Percentiles rank a stretch among this genome's conserved stretches.
These are phyloP conservation scores for Ceratobasidium sp. DNA, from an alignment of 1,284 basidiomycete species.

Conservation along the genomic window DNA sequence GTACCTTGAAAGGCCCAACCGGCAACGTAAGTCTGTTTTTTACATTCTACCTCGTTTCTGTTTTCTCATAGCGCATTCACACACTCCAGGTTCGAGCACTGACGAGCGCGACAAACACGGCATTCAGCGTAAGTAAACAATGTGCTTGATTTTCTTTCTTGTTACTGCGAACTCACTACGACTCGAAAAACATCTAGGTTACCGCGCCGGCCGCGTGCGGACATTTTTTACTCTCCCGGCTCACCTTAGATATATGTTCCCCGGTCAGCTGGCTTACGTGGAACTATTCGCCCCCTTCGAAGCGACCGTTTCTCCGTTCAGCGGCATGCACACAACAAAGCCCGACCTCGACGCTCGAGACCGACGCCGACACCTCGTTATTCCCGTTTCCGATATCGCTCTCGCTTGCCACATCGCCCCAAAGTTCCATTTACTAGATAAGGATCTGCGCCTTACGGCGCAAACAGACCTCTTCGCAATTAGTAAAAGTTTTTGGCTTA, in stretches of 20 bases:
- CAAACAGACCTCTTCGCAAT: neutral
- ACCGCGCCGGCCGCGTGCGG: slow-evolving; percentile 28
- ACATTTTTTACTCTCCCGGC: slow-evolving; percentile 13
- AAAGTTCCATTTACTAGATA: slow-evolving; percentile 2
- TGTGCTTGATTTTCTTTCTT: neutral
- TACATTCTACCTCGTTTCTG: neutral
- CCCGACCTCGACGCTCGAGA: neutral
- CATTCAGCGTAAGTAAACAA: neutral
- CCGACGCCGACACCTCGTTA: neutral
- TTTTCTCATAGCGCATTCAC: neutral
- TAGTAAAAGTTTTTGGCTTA: slow-evolving; percentile 14
- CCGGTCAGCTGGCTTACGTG: slow-evolving; percentile 12
- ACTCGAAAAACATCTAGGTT: neutral
- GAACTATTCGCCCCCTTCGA: slow-evolving; percentile 26
- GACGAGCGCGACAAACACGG: neutral
- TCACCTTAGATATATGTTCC: neutral
- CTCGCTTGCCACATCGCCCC: slow-evolving; percentile 29
- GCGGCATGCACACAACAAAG: neutral
- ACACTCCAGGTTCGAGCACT: too few species aligned
- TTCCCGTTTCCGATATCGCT: slow-evolving; percentile 21
- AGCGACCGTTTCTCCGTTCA: neutral
- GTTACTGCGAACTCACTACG: neutral
- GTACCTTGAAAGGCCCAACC: slow-evolving; percentile 5
- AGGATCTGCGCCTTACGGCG: neutral
- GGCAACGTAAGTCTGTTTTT: slow-evolving; percentile 3